Evolutionary conservation across 176 grass and related monocot species (phyloP).

Genomic region (Zea luxurians): DNA sequence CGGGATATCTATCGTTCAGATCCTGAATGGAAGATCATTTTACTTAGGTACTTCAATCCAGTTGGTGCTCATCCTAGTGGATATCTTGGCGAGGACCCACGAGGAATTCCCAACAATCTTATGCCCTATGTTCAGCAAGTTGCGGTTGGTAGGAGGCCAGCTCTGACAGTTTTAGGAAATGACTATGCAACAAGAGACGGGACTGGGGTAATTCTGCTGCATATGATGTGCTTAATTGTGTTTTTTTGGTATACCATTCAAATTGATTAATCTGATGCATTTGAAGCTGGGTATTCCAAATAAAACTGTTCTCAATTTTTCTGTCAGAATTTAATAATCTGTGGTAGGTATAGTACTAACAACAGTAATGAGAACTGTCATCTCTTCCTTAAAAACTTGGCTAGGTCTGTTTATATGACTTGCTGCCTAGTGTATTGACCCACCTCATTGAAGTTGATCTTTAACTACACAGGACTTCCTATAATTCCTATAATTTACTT

Average conservation of each 20-base stretch:
- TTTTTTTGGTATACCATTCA: slow-evolving; percentile 12
- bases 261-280: slow-evolving; percentile 28
- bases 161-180: slow-evolving; percentile 83
- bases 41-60: slow-evolving; percentile 93
- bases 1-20: slow-evolving; percentile 66
- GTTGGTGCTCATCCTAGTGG: slow-evolving; percentile 92
- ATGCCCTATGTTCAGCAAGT: slow-evolving; percentile 97
- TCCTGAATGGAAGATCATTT: slow-evolving; percentile 81
- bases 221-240: slow-evolving; percentile 12
- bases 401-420: slow-evolving; percentile 13
- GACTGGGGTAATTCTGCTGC: slow-evolving; percentile 67
- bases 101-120: slow-evolving; percentile 86
- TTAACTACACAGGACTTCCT: not conserved
- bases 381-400: not conserved
- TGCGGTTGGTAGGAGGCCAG: slow-evolving; percentile 76
- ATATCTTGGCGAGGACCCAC: slow-evolving; percentile 83
- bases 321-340: not conserved
- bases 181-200: slow-evolving; percentile 90
- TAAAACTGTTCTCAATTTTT: not conserved
- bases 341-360: not conserved
- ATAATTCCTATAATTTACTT: not conserved
- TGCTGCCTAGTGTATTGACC: not conserved
- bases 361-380: not conserved
- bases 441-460: not conserved
- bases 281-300: not conserved